Conservation (phyloP, 2,329 filamentous ascomycete genomes). For the Tolypocladium pustulatum region DNA sequence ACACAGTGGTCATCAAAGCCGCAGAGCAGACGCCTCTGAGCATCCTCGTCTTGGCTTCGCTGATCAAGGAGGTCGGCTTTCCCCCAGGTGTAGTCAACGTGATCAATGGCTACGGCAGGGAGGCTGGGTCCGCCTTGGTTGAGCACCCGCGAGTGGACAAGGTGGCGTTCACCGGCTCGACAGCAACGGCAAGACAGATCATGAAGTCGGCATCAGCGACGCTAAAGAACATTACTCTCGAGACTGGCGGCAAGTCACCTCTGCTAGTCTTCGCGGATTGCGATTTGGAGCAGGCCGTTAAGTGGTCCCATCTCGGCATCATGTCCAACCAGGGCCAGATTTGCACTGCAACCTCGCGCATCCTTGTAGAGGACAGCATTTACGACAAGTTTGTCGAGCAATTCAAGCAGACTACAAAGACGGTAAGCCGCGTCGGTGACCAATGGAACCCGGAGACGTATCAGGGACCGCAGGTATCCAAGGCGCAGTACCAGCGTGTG, state of each 20-base stretch:
- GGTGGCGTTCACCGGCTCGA: slow-evolving; percentile 70
- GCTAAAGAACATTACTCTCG: slow-evolving; percentile 56
- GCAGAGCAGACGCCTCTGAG: slow-evolving; percentile 59
- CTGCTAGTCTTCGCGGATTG: slow-evolving; percentile 56
- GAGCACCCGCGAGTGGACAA: slow-evolving; percentile 62
- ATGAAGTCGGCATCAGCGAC: slow-evolving; percentile 65
- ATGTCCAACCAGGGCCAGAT: slow-evolving; percentile 56
- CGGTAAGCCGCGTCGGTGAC: slow-evolving; percentile 55
- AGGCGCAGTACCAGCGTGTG: slow-evolving; percentile 59
- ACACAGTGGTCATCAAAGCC: slow-evolving; percentile 54
- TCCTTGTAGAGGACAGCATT: slow-evolving; percentile 51
- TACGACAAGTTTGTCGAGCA: slow-evolving; percentile 52
- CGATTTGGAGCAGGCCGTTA: slow-evolving; percentile 58
- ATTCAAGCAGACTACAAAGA: slow-evolving; percentile 49
- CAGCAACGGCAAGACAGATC: slow-evolving; percentile 59
- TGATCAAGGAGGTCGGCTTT: slow-evolving; percentile 65
- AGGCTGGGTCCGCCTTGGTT: slow-evolving; percentile 58
- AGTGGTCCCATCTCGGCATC: slow-evolving; percentile 39
- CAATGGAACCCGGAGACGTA: slow-evolving; percentile 60
- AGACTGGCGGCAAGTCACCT: slow-evolving; percentile 58
- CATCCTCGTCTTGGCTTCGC: slow-evolving; percentile 52
- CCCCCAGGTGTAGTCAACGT: slow-evolving; percentile 71
- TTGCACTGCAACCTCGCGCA: slow-evolving; percentile 53
- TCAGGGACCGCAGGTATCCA: slow-evolving; percentile 66
- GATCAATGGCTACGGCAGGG: slow-evolving; percentile 58